Conservation (phyloP, 2,329 filamentous ascomycete species). For the Onygena corvina region DNA sequence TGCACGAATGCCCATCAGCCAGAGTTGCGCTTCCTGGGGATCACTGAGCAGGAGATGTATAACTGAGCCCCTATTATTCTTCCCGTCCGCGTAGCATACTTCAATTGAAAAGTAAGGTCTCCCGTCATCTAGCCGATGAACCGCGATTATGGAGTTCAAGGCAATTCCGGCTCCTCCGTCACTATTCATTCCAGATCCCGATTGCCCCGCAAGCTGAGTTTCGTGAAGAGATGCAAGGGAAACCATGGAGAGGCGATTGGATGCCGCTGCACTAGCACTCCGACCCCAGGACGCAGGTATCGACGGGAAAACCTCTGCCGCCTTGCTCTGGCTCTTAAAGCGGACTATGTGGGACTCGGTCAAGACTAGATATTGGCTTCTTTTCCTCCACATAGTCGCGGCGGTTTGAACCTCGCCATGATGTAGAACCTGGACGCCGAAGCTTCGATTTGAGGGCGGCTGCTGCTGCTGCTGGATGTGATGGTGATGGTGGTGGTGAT, state of each 20-base stretch:
- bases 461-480: neutral
- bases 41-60: constrained; percentile 54
- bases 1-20: constrained; percentile 51
- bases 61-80: constrained; percentile 45
- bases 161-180: constrained; percentile 46
- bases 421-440: constrained; percentile 43
- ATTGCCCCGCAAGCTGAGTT: constrained; percentile 37
- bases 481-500: neutral
- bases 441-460: neutral
- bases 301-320: constrained; percentile 49
- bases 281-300: constrained; percentile 34
- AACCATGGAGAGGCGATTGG: constrained; percentile 43
- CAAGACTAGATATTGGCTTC: constrained; percentile 60
- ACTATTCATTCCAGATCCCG: constrained; percentile 33
- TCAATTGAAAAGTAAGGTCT: constrained; percentile 55
- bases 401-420: constrained; percentile 61
- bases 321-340: constrained; percentile 56
- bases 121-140: constrained; percentile 55
- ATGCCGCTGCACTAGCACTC: constrained; percentile 31
- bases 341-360: constrained; percentile 57
- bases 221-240: constrained; percentile 53
- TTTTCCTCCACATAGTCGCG: constrained; percentile 58
- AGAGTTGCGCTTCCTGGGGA: constrained; percentile 52
- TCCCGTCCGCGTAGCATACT: constrained; percentile 56
- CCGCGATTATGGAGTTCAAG: constrained; percentile 54